These are phyloP conservation scores for Pseudogymnoascus sp. DNA, from an alignment of 2,329 filamentous ascomycete genomes.

Conservation along the genomic window DNA sequence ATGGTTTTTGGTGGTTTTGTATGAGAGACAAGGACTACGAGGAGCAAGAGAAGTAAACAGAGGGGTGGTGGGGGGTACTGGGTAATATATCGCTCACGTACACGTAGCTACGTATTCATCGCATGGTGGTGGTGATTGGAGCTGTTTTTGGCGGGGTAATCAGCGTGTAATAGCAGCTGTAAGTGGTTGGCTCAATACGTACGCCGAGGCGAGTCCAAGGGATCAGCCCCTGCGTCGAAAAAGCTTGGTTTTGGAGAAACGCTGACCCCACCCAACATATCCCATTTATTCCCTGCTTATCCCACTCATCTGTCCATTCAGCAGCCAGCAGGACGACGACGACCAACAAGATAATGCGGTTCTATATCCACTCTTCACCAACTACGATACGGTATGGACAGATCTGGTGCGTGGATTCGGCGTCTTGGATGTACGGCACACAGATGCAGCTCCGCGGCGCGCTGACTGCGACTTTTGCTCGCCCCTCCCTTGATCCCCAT, in stretches of 20 bases:
- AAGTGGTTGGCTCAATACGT: background rate
- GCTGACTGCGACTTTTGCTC: background rate
- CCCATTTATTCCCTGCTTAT: background rate
- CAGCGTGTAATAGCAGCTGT: background rate
- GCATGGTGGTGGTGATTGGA: background rate
- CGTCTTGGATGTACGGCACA: background rate
- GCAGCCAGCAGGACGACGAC: background rate
- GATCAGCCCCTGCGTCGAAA: background rate
- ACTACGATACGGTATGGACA: background rate
- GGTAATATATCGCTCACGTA: background rate
- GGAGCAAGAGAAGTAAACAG: background rate
- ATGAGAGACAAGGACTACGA: background rate
- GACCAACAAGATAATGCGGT: background rate
- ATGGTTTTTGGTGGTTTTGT: background rate
- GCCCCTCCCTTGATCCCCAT: background rate
- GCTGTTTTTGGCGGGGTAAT: background rate
- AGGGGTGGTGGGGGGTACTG: background rate
- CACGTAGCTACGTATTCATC: background rate
- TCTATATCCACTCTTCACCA: background rate
- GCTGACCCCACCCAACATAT: background rate
- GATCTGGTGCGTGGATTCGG: background rate
- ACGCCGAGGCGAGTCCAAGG: background rate
- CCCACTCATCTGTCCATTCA: background rate
- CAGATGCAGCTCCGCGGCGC: background rate
- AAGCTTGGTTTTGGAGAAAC: background rate